Evolutionary conservation across 108 stramenopile genomes (phyloP), one percentile per base, ranked within the genome.

Genomic region (Bacterosira constricta): DNA sequence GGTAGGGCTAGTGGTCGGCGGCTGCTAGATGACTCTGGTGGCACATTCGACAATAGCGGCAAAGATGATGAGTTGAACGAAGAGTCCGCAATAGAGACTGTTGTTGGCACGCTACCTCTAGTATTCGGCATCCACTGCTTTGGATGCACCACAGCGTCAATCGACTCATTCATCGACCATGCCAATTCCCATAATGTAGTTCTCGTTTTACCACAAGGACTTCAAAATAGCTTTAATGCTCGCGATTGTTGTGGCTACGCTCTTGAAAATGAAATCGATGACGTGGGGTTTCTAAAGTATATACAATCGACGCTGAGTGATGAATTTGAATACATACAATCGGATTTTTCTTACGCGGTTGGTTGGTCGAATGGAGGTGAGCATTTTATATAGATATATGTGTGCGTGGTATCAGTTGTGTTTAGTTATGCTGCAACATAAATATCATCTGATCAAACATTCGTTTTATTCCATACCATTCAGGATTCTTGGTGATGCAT

Each of bases 301-400:
- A 76, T 87, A 4, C 71, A 80, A 13, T 36, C 37, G 11, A 45
- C 32, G 15, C 29, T 86, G n/a, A 56, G 55, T 3, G 50, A 51
- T 15, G 64, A 79, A 51, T 56, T 31, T 37, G 0, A 21, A 25
- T 73, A 77, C 51, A 18, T 84, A 0, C 54, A 70, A 0, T 32
- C 69, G 20, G 26, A 73, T 21, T 27, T 67, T 35, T 69, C 71
- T 7, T 87, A 87, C 63, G 86, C 60, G 0, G 55, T 82, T 26
- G 86, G 86, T 20, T 87, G 86, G 86, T 76, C 74, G 20, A 87
- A 87, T 56, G 86, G 86, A n/a, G 86, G 83, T 47, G 46, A 47
- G 46, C 23, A n/a, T n/a, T n/a, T n/a, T n/a, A n/a, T n/a, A n/a
- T n/a, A n/a, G n/a, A n/a, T n/a, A n/a, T n/a, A n/a, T n/a, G n/a